Evolutionary conservation across 495 filamentous ascomycete genomes (phyloP), one percentile per base, ranked within the genome.

Genomic region (Mycothermus thermophilus): DNA sequence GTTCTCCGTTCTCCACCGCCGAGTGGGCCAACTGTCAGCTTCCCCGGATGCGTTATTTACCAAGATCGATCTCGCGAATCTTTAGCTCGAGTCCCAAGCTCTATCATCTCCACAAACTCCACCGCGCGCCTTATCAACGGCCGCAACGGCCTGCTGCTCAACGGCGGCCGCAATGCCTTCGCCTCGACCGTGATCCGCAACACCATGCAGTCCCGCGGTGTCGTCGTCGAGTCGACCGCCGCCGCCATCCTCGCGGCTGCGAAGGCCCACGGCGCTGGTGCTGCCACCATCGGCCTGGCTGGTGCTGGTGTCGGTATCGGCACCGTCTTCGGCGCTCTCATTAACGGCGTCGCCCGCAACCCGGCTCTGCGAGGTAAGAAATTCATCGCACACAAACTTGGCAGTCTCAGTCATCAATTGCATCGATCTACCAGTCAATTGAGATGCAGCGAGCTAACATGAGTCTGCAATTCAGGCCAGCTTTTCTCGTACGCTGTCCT

Each of bases 271-370:
- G 57, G 56, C 41, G 51, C 58, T 21, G 58, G 58, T 39, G 38
- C 52, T 17, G 58, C 58, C 27, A 54, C 58, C 19, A 52, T 58
- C 31, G 58, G 58, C 27, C 47, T 62, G 12, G 56, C 58, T 32
- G 58, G 58, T 31, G 56, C 58, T 37, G 58, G 58, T 43, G 44
- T 52, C 32, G 58, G 58, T 40, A 62, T 62, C 37, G 58, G 58
- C 16, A 50, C 43, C 23, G 54, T 62, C 18, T 62, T 59, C 40
- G 58, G 39, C 11, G 38, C 58, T 16, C 40, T 62, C 38, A 62
- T 62, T 38, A 47, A 38, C 17, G 58, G 58, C 41, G 51, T 55
- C 35, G 56, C 58, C 10, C 51, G 58, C 38, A 62, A 62, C 48
- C 58, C 58, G 9, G 46, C 58, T 8, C 29, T 62, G 16, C 41